Evolutionary conservation across 805 yeast species (phyloP), one percentile per base, ranked within the genome.

Genomic region (Diddensiella caesifluorescens): DNA sequence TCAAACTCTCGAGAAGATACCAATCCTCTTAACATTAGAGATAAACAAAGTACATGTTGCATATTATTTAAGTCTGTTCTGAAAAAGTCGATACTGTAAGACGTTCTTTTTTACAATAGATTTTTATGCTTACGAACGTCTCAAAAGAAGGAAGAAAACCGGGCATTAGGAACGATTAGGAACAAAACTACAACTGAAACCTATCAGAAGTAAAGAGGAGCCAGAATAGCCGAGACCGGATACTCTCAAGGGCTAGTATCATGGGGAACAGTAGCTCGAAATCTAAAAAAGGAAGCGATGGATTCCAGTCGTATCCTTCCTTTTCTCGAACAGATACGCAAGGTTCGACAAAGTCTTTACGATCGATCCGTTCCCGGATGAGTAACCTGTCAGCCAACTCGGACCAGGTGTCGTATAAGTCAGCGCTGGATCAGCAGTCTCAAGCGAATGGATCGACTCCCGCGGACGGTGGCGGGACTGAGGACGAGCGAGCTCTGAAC

Each of bases 191-290:
- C n/a, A n/a, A n/a, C n/a, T n/a, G n/a, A n/a, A n/a, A n/a, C n/a
- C n/a, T n/a, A n/a, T n/a, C n/a, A n/a, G n/a, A n/a, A n/a, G n/a
- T n/a, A n/a, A n/a, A n/a, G n/a, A n/a, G n/a, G n/a, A n/a, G n/a
- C n/a, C n/a, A n/a, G n/a, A n/a, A n/a, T n/a, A n/a, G n/a, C n/a
- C n/a, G n/a, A n/a, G n/a, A n/a, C n/a, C n/a, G n/a, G n/a, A n/a
- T n/a, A n/a, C n/a, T n/a, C n/a, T n/a, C n/a, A n/a, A n/a, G 15
- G 15, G 32, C 32, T n/a, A 6, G 18, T 37, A 42, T 30, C 27
- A 65, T 65, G 70, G 70, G 70, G 26, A 62, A 65, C 51, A 61
- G 52, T 48, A 49, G 52, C 31, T 61, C 67, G 25, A 62, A 61
- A 45, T 39, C 53, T 39, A 59, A 55, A 40, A 41, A 35, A 20